Percentiles rank a stretch among this genome's conserved stretches.
Conservation (phyloP, 805 yeast species). For the Barnettozyma vustinii region DNA sequence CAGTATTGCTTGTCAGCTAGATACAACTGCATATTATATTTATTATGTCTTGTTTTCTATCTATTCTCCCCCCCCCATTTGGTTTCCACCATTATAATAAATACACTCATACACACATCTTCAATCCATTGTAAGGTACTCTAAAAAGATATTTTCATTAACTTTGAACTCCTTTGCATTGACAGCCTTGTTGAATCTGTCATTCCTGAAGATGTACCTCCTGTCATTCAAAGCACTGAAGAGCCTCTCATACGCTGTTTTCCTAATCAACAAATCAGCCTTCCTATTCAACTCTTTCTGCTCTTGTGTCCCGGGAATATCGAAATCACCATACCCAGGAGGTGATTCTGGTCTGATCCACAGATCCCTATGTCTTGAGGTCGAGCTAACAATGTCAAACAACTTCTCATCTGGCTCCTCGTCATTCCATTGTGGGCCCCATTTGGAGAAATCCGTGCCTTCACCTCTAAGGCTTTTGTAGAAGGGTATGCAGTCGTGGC, state of each 20-base stretch:
- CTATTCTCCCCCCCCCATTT: background rate
- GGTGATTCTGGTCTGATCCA: slow-evolving; percentile 41
- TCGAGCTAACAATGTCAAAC: slow-evolving; percentile 17
- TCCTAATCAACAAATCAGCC: slow-evolving; percentile 29
- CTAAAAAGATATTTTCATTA: slow-evolving; percentile 21
- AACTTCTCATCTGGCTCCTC: slow-evolving; percentile 3
- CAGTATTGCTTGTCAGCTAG: background rate
- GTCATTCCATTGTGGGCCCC: slow-evolving; percentile 28
- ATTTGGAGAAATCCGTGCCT: slow-evolving; percentile 11
- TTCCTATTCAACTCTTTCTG: slow-evolving; percentile 32
- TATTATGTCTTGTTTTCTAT: background rate
- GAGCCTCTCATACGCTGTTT: slow-evolving; percentile 40
- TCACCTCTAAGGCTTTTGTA: slow-evolving; percentile 27
- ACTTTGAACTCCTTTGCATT: slow-evolving; percentile 27
- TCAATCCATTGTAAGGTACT: slow-evolving; percentile 10
- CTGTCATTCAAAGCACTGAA: slow-evolving; percentile 38
- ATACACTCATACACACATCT: slow-evolving; percentile 1
- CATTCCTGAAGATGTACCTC: slow-evolving; percentile 41
- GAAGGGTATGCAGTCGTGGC: slow-evolving; percentile 29
- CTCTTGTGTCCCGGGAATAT: slow-evolving; percentile 56
- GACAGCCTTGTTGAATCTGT: slow-evolving; percentile 34
- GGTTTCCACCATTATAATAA: background rate
- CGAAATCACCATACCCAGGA: slow-evolving; percentile 55
- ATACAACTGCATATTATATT: background rate
- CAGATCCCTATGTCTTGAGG: slow-evolving; percentile 23